These are phyloP conservation scores for Tricholoma saponaceum DNA, from an alignment of 768 basidiomycete genomes.

Conservation along the genomic window DNA sequence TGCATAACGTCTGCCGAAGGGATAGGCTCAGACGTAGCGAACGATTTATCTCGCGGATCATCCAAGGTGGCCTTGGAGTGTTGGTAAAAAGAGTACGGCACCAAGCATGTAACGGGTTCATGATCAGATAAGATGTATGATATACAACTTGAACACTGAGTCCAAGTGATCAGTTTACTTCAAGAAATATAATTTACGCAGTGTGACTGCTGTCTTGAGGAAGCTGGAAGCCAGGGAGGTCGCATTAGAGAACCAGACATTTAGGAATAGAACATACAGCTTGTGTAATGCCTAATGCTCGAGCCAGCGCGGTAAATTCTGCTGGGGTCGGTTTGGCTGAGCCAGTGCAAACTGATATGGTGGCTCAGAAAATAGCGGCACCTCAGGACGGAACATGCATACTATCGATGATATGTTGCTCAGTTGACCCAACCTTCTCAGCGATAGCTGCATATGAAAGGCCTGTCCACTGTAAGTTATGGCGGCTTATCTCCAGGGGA, in stretches of 20 bases:
- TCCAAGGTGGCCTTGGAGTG: no score
- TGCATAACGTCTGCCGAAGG: no score
- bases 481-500: not conserved
- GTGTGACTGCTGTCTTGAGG: not conserved
- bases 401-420: conserved; percentile 55
- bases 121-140: no score
- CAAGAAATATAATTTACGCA: not conserved
- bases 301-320: conserved; percentile 49
- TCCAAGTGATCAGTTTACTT: not conserved
- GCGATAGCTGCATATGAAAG: conserved; percentile 49
- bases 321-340: conserved; percentile 32
- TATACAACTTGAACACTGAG: not conserved
- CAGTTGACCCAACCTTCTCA: conserved; percentile 30
- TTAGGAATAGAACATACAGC: conserved; percentile 25
- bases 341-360: conserved; percentile 44
- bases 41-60: no score
- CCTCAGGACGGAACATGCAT: conserved; percentile 15
- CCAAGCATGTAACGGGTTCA: no score
- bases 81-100: no score
- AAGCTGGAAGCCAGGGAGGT: not conserved
- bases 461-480: conserved; percentile 26
- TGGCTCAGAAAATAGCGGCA: not conserved
- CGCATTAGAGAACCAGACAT: not conserved
- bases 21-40: no score
- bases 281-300: conserved; percentile 34